A percentile compares a stretch with the other conserved stretches of the same genome.
These are phyloP conservation scores for Coniochaeta sp. DNA, from an alignment of 2,329 filamentous ascomycete genomes.

Conservation along the genomic window DNA sequence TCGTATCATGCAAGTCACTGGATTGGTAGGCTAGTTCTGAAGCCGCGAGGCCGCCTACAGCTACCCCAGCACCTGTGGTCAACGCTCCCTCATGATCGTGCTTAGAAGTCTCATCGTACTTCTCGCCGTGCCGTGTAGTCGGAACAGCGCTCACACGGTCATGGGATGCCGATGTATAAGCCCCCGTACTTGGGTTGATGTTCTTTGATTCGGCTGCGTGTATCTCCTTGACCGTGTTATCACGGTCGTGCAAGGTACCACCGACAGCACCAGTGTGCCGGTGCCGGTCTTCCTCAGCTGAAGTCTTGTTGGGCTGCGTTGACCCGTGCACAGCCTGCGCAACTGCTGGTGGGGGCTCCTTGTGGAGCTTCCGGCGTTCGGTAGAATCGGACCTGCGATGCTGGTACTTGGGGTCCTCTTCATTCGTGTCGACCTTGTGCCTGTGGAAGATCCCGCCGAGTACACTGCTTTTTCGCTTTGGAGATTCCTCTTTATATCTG, in stretches of 20 bases:
- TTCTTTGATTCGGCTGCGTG: too few species aligned
- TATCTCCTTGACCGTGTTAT: too few species aligned
- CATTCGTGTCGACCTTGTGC: slow-evolving; percentile 9
- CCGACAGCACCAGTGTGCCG: neutral
- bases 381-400: slow-evolving; percentile 2
- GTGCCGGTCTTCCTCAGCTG: neutral
- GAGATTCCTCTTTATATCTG: slow-evolving; percentile 4
- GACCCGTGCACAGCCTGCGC: neutral
- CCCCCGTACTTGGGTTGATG: too few species aligned
- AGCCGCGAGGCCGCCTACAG: slow-evolving; percentile 5
- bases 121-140: neutral
- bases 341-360: neutral
- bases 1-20: neutral
- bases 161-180: neutral
- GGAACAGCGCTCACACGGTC: neutral
- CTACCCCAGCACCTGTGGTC: slow-evolving; percentile 1
- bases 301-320: neutral
- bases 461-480: slow-evolving; percentile 8
- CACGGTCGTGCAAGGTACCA: too few species aligned
- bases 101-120: neutral
- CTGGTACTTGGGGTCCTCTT: slow-evolving; percentile 1
- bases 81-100: neutral
- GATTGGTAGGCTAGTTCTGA: slow-evolving; percentile 3
- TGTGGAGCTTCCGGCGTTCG: neutral
- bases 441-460: slow-evolving; percentile 15